Base-by-base conservation (phyloP, 202 grass and related monocot species). In the Sporobolus alterniflorus region DNA sequence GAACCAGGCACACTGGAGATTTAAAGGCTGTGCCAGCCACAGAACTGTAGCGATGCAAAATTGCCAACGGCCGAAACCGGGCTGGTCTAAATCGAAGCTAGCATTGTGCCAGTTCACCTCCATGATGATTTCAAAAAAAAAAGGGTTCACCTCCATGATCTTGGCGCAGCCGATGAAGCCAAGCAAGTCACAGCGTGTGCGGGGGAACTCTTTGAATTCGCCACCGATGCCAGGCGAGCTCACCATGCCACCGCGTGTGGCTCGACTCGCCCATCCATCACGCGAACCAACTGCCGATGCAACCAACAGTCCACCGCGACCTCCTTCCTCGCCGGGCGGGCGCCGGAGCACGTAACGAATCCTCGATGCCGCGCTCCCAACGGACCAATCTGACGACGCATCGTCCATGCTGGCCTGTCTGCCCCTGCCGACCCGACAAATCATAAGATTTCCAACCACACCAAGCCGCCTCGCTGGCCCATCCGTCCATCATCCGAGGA, bases 381-480 rank as follows among this genome's bases (percentile, higher is more conserved):
- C 62, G 34, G 34, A 39, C 20, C 64, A 22, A n/a, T n/a, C 36
- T 22, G 65, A 25, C 39, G 65, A 22, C 36, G 61, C 84, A 34
- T 20, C 77, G 68, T 82, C 79, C 79, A 63, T 62, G 85, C 71
- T 62, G 71, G 71, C 71, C 63, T 82, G 84, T 87, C 84, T 54
- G 69, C 60, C 64, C 20, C 32, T 24, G 9, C 28, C 62, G 40
- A 29, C 56, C 66, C 83, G 79, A 86, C 74, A 86, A 42, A 78
- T 44, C 51, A 77, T 51, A 77, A 77, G 59, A 65, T 78, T 74
- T 82, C 88, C 88, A 64, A 86, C 88, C 88, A 51, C 79, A 90
- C 83, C 74, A 88, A 83, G 78, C 24, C 32, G 52, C 31, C 67
- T 11, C 77, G 28, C 51, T 54, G 67, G 7, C 1, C 14, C 69